Evolutionary conservation across 1,284 basidiomycete species (phyloP).

Genomic region (Wallemia hederae): DNA sequence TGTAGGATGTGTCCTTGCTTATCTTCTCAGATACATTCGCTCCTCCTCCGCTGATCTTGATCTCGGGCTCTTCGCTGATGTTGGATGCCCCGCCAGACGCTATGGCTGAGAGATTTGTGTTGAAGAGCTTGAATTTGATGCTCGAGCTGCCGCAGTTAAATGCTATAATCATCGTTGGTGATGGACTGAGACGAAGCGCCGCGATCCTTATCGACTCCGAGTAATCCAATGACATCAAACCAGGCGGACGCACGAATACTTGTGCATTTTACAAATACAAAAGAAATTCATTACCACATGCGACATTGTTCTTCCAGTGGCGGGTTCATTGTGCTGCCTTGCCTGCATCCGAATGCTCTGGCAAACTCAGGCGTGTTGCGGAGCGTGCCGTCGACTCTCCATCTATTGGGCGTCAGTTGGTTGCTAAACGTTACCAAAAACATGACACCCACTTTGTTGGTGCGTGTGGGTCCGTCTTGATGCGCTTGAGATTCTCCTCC

Average conservation of each 20-base stretch:
- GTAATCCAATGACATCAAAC: too few species aligned
- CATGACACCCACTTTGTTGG: background rate
- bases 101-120: constrained; percentile 8
- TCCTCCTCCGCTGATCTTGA: constrained; percentile 17
- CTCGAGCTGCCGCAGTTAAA: constrained; percentile 41
- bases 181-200: background rate
- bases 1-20: constrained; percentile 9
- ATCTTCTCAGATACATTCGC: constrained; percentile 23
- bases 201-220: too few species aligned
- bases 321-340: background rate
- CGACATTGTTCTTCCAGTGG: background rate
- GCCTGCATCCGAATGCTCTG: background rate
- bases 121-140: constrained; percentile 40
- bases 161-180: constrained; percentile 4
- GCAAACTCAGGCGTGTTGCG: background rate
- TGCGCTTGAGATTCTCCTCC: background rate
- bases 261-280: background rate
- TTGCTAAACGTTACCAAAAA: background rate
- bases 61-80: constrained; percentile 26
- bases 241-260: too few species aligned
- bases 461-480: background rate
- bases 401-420: background rate
- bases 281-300: background rate
- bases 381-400: background rate
- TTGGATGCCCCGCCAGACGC: constrained; percentile 15